Percentiles rank a stretch among this genome's conserved stretches.
These are phyloP conservation scores for Escovopsis sp. DNA, from an alignment of 2,329 filamentous ascomycete species.

Conservation along the genomic window DNA sequence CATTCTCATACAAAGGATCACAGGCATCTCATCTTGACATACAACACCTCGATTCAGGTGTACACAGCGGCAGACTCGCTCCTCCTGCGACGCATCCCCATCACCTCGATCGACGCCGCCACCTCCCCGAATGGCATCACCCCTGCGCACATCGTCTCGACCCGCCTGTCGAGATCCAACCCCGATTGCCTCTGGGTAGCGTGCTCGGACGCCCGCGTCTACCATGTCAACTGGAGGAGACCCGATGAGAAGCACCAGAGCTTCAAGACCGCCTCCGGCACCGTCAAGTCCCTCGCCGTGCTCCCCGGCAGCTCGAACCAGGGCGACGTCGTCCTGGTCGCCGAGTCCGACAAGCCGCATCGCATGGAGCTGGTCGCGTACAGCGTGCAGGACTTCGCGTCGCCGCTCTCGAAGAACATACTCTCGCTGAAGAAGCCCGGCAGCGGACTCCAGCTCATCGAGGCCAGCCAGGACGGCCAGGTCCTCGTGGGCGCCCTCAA, in stretches of 20 bases:
- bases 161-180: slow-evolving; percentile 23
- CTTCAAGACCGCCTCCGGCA: slow-evolving; percentile 27
- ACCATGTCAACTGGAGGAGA: slow-evolving; percentile 43
- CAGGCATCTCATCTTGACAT: slow-evolving; percentile 62
- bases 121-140: slow-evolving; percentile 10
- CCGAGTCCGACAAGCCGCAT: slow-evolving; percentile 25
- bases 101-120: slow-evolving; percentile 20
- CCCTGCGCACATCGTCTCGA: slow-evolving; percentile 25
- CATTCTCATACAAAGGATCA: slow-evolving; percentile 6
- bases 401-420: slow-evolving; percentile 20
- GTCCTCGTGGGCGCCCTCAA: slow-evolving; percentile 33
- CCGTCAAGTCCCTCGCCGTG: slow-evolving; percentile 31
- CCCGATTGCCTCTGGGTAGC: slow-evolving; percentile 44
- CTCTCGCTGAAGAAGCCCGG: slow-evolving; percentile 23
- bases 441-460: slow-evolving; percentile 27
- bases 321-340: slow-evolving; percentile 33
- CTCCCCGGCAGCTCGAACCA: slow-evolving; percentile 21
- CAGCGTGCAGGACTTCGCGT: slow-evolving; percentile 17
- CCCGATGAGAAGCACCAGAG: slow-evolving; percentile 24
- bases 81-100: slow-evolving; percentile 55
- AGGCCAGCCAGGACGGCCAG: slow-evolving; percentile 37
- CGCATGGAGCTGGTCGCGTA: slow-evolving; percentile 31
- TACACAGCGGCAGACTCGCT: slow-evolving; percentile 74
- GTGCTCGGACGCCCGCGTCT: slow-evolving; percentile 41
- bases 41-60: slow-evolving; percentile 61